Base-by-base conservation (phyloP, 2,329 filamentous ascomycete genomes). In the Cordyceps farinosa region DNA sequence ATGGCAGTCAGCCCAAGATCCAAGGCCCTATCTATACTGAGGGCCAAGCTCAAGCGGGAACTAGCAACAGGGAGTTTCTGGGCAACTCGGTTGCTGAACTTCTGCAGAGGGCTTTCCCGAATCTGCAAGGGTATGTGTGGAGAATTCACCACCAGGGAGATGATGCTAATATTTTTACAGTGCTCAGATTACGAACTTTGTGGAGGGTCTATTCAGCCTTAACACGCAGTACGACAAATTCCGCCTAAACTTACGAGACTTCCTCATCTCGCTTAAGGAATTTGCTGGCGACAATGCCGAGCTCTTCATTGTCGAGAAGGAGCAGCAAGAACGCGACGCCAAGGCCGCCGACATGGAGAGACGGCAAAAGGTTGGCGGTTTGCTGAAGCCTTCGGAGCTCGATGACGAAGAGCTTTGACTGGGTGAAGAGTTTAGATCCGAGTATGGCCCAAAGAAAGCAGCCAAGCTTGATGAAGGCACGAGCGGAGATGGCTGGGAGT, bases 381-480 rank as follows among this genome's bases (percentile, higher is more conserved):
- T 99, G 66, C 82, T 99, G 72, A 98, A 99, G 82, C 96, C 95
- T 56, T 95, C 92, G n/a, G 95, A 99, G 76, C 86, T 99, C 73
- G 94, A 92, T 68, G 91, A 94, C 70, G 91, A 94, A 72, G 90
- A 93, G 78, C 83, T 93, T 77, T 97, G 92, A 97, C 91, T 93
- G 67, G 79, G 86, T 51, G 76, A 87, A 75, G 88, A 91, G 75
- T 76, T 91, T 53, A 80, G 87, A 69, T 82, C 78, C 61, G 88
- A 90, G 75, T 84, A 82, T 73, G 78, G 79, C 64, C 81, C 81
- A 64, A 72, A 56, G 62, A 57, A 64, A 64, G 61, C 52, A 62
- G 65, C 51, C 64, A 70, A 71, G 64, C 70, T 71, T 63, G 65
- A 67, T 65, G 67, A 70, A 59, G 63, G 69, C 61, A 66, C 67